Conservation (phyloP, 2,329 filamentous ascomycete species). For the Fusarium redolens region DNA sequence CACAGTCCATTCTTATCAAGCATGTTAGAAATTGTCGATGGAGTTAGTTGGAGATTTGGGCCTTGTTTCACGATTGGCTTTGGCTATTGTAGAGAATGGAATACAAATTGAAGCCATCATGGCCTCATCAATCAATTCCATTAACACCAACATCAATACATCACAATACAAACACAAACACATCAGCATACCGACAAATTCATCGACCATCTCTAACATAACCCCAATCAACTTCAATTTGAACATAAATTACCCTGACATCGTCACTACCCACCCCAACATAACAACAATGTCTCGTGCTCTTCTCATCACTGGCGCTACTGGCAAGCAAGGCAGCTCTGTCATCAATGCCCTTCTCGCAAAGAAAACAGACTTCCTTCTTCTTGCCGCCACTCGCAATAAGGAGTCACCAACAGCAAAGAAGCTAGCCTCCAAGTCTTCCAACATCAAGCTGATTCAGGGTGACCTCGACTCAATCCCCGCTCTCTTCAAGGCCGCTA, state of each 20-base stretch:
- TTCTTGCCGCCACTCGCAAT: constrained; percentile 27
- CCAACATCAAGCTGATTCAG: constrained; percentile 12
- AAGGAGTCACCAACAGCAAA: constrained; percentile 13
- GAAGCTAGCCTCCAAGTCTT: constrained; percentile 7
- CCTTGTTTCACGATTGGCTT: background rate
- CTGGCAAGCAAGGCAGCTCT: constrained; percentile 29
- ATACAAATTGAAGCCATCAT: background rate
- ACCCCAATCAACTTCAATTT: background rate
- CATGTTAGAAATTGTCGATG: background rate
- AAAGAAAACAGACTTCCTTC: constrained; percentile 11
- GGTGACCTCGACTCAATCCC: constrained; percentile 18
- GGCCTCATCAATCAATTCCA: background rate
- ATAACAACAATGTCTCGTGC: constrained; percentile 22
- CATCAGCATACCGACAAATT: background rate
- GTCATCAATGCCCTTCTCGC: constrained; percentile 22
- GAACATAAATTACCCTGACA: rapidly evolving
- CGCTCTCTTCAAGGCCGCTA: constrained; percentile 21
- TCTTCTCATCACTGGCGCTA: constrained; percentile 28
- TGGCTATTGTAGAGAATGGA: rapidly evolving
- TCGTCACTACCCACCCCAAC: rapidly evolving
- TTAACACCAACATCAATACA: background rate
- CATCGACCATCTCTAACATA: background rate
- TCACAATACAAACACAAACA: background rate
- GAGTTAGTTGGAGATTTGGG: rapidly evolving
- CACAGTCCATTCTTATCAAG: constrained; percentile 4